Conservation (phyloP, 768 basidiomycete genomes). For the Nidularia sp. region DNA sequence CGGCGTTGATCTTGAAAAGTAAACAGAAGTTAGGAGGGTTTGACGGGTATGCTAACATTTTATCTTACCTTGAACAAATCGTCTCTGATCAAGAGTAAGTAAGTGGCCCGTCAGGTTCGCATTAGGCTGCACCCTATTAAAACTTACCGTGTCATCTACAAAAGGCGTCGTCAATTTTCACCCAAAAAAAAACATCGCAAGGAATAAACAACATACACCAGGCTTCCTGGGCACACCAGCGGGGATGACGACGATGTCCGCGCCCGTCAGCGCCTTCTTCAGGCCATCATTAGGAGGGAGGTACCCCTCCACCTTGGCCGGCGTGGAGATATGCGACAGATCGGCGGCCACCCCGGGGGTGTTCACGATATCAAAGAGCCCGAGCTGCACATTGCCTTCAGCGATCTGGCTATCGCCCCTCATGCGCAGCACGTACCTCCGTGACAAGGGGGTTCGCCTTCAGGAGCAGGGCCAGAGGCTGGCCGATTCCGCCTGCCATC, state of each 20-base stretch:
- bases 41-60: background rate
- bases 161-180: constrained; percentile 7
- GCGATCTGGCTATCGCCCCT: background rate
- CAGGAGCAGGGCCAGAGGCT: constrained; percentile 89
- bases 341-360: constrained; percentile 97
- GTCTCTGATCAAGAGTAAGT: constrained; percentile 50
- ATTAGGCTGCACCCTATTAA: background rate
- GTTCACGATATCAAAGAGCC: constrained; percentile 94
- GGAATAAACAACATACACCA: constrained; percentile 54
- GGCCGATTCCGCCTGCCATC: constrained; percentile 85
- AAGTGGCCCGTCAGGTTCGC: background rate
- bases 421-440: constrained; percentile 40
- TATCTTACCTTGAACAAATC: constrained; percentile 86
- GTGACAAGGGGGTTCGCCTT: constrained; percentile 82
- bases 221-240: constrained; percentile 97
- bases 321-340: constrained; percentile 89
- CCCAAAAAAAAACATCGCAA: constrained; percentile 2
- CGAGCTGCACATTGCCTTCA: constrained; percentile 46
- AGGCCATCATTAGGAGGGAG: constrained; percentile 78
- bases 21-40: constrained; percentile 2
- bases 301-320: constrained; percentile 80
- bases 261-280: constrained; percentile 77
- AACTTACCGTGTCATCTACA: constrained; percentile 50
- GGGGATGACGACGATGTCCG: constrained; percentile 90
- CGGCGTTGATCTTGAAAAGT: constrained; percentile 82